Percentiles rank a stretch among this genome's conserved stretches.
Evolutionary conservation across 108 stramenopile species (phyloP).

Genomic region (Conticribra weissflogii): DNA sequence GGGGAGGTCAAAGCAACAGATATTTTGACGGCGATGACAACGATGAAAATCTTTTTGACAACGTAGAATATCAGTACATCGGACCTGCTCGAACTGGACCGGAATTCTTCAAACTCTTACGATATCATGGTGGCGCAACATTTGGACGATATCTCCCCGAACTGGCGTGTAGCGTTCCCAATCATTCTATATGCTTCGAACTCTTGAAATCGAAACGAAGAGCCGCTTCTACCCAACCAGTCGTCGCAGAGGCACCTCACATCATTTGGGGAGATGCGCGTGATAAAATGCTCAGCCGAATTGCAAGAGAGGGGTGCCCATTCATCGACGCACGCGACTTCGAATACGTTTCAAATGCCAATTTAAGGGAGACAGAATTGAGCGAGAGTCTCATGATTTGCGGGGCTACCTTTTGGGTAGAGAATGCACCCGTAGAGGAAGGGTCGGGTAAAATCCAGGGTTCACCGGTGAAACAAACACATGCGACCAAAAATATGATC

Average conservation of each 20-base stretch:
- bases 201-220: slow-evolving; percentile 24
- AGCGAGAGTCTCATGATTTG: slow-evolving; percentile 44
- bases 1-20: background rate
- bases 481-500: slow-evolving; percentile 25
- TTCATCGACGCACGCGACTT: slow-evolving; percentile 39
- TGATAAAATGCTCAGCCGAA: slow-evolving; percentile 31
- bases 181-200: slow-evolving; percentile 40
- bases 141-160: slow-evolving; percentile 50
- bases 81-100: slow-evolving; percentile 34
- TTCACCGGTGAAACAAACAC: slow-evolving; percentile 8
- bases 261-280: slow-evolving; percentile 45
- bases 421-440: slow-evolving; percentile 29
- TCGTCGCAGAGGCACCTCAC: slow-evolving; percentile 49
- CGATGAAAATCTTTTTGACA: slow-evolving; percentile 28
- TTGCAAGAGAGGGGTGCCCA: slow-evolving; percentile 46
- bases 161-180: slow-evolving; percentile 48
- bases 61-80: slow-evolving; percentile 43
- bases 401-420: slow-evolving; percentile 48
- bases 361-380: slow-evolving; percentile 27
- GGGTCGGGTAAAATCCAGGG: slow-evolving; percentile 1
- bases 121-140: slow-evolving; percentile 40
- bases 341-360: slow-evolving; percentile 47
- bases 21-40: slow-evolving; percentile 2
- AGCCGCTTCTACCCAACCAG: slow-evolving; percentile 34
- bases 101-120: slow-evolving; percentile 39